Evolutionary conservation across 2,329 filamentous ascomycete species (phyloP), one percentile per base, ranked within the genome.

Genomic region (Cladophialophora psammophila): DNA sequence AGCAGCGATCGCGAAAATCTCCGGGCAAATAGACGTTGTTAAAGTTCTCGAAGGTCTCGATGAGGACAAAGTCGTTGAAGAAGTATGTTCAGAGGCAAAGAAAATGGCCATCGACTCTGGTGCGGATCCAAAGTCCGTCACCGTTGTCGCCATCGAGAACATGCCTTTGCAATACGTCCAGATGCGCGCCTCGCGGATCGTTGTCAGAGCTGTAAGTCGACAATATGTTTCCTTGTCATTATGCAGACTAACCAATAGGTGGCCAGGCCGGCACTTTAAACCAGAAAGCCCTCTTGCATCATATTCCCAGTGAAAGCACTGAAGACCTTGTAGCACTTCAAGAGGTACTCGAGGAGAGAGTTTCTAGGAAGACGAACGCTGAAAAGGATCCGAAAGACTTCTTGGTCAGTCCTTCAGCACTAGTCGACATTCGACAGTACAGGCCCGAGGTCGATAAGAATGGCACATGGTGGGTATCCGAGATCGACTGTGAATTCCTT

Each of bases 1-100:
- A 5, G 86, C 87, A 0, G 87, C 87, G 0, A 86, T 87, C 36
- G 84, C 84, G 2, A 85, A 85, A 61, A 82, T 87, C 0, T 82
- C 82, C 2, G 85, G 84, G 0, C 81, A 82, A 9, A 77, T 87
- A 1, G 85, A 88, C 63, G 76, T 82, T 1, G 82, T n/a, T 80
- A 84, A 67, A 81, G 83, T 9, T 71, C 81, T 15, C 45, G 63
- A 61, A 48, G 70, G 65, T 59, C 35, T 55, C 13, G 60, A 65
- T n/a, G 71, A 77, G 34, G 67, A 66, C 0, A 74, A 76, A 48
- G 73, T 71, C 2, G 66, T 73, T 5, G 75, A 75, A 18, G 69
- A 59, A 9, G 36, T 65, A 6, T 71, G 71, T 52, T 52, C 66
- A 18, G 69, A 75, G 48, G 68, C 68, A 10, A 73, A 73, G 56